phyloP scores from a whole-genome alignment of 2,329 filamentous ascomycete species.

The Bipolaris victoriae region DNA sequence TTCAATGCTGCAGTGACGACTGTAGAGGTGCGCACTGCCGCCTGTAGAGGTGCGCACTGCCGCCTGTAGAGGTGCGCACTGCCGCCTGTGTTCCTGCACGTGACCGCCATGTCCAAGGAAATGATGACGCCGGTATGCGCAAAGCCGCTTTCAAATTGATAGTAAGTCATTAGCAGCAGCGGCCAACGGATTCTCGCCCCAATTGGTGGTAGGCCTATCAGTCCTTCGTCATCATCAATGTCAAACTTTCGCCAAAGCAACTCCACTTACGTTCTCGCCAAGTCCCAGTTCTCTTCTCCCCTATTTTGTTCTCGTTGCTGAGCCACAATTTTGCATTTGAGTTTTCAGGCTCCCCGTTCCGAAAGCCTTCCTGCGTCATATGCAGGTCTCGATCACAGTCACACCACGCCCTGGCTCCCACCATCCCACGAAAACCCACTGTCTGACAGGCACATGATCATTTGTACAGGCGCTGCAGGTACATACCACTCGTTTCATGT shows the following conservation, averaged over 20 bases:
- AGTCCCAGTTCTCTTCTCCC: slow-evolving; percentile 4
- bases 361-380: slow-evolving; percentile 7
- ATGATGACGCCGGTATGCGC: background rate
- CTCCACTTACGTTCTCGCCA: slow-evolving; percentile 12
- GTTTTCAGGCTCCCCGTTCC: background rate
- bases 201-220: background rate
- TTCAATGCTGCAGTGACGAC: background rate
- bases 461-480: slow-evolving; percentile 2
- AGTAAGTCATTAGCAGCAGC: background rate
- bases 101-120: background rate
- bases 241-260: background rate
- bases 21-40: background rate
- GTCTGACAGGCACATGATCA: background rate
- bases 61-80: background rate
- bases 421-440: slow-evolving; percentile 4
- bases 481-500: slow-evolving; percentile 3
- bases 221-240: background rate
- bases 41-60: background rate
- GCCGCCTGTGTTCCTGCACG: background rate
- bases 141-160: background rate
- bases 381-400: background rate
- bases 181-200: background rate
- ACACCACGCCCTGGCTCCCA: slow-evolving; percentile 14
- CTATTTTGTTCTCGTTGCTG: background rate
- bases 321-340: slow-evolving; percentile 1